Conservation (phyloP, 306 rosid species). For the Nissolia schottii region DNA sequence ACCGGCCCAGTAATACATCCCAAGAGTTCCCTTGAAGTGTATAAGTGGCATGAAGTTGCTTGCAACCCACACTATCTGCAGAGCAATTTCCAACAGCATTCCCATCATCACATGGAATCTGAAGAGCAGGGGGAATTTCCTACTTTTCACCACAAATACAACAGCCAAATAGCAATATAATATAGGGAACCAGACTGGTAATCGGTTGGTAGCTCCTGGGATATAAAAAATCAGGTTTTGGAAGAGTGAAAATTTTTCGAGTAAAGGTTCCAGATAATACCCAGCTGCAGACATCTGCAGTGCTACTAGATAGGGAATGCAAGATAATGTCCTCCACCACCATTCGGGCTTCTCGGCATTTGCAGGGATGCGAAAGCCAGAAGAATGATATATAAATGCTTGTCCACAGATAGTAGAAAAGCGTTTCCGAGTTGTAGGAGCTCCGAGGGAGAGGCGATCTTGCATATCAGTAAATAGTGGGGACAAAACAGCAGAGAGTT, state of each 20-base stretch:
- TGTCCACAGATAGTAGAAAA: constrained; percentile 29
- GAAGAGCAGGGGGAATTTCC: constrained; percentile 55
- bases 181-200: constrained; percentile 73
- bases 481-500: constrained; percentile 32
- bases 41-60: constrained; percentile 80
- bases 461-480: constrained; percentile 25
- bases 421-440: constrained; percentile 26
- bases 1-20: constrained; percentile 75
- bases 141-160: constrained; percentile 60
- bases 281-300: constrained; percentile 74
- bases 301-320: constrained; percentile 68
- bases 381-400: constrained; percentile 51
- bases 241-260: constrained; percentile 42
- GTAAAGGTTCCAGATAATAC: constrained; percentile 48
- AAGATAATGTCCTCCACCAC: constrained; percentile 90
- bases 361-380: constrained; percentile 44
- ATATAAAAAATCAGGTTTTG: constrained; percentile 49
- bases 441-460: constrained; percentile 17
- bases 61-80: constrained; percentile 53
- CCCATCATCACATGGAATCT: constrained; percentile 74
- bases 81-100: constrained; percentile 58
- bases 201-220: constrained; percentile 68
- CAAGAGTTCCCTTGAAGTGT: constrained; percentile 71
- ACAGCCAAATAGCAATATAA: constrained; percentile 52
- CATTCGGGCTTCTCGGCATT: constrained; percentile 74